Base-by-base conservation (phyloP, 2,329 filamentous ascomycete genomes). In the Aspergillus fijiensis region DNA sequence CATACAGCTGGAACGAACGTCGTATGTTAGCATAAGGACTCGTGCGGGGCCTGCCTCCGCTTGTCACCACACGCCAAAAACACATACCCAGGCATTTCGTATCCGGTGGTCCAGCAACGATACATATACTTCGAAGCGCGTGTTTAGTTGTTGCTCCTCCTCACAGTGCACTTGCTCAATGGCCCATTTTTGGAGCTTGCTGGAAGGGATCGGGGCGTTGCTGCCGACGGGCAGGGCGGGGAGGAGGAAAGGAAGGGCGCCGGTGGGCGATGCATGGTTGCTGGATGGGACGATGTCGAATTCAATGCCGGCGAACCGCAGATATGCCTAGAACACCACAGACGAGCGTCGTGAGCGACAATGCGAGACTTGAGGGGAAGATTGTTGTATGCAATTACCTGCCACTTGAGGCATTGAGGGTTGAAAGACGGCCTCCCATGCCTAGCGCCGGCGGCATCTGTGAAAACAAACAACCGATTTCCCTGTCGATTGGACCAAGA, bases 321-420 rank as follows among this genome's bases (percentile, higher is more conserved):
- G 83, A 75, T 92, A 95, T 31, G 92, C 88, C 92, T 96, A 62
- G 25, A 33, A 16, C 9, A 16, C 10, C 16, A 58, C 35, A 47
- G 33, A 9, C 2, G 14, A 50, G 16, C 12, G 19, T 27, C 25
- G 49, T 63, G 10, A 66, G 58, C 12, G 23, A 59, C 42, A 19
- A 39, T 11, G 3, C 19, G 33, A 25, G 23, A 27, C 12, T 14
- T 35, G 4, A 29, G n/a, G 45, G n/a, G 6, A 31, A 60, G 19
- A 27, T 25, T 29, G 27, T n/a, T 23, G 19, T 47, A 9, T 49
- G 9, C 23, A 66, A 66, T 67, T 69, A 94, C 92, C 90, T 98
- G 95, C 92, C 92, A 98, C 81, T 94, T 96, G 71, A 98, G 81
- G 80, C 95, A 99, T 60, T 88, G 87, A 11, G 95, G 95, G 74